phyloP scores from a whole-genome alignment of 768 basidiomycete species.

The Heimioporus sp. region DNA sequence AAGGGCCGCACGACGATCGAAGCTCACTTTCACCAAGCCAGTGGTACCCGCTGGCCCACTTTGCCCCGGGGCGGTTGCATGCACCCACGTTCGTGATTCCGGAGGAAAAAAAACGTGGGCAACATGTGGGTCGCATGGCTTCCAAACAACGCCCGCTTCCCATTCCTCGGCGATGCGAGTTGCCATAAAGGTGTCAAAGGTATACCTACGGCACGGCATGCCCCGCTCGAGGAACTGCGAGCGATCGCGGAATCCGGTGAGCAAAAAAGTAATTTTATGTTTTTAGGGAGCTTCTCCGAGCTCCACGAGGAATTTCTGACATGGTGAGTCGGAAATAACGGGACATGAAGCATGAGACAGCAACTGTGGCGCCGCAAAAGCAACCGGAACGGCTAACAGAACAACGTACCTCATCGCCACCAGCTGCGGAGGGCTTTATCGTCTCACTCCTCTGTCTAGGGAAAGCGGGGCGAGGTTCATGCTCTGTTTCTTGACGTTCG shows the following conservation, averaged over 20 bases:
- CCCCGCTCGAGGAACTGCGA: neutral
- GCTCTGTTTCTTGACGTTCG: conserved; percentile 31
- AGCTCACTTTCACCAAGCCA: neutral
- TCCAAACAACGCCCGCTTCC: neutral
- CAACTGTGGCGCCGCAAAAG: neutral
- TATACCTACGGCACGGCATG: neutral
- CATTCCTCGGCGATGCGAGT: neutral
- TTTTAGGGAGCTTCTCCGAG: neutral
- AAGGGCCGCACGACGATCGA: neutral
- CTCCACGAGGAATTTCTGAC: neutral
- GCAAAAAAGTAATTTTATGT: neutral
- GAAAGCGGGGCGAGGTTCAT: neutral
- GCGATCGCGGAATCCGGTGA: neutral
- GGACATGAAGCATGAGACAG: neutral
- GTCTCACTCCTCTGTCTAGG: conserved; percentile 18
- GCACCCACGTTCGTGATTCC: neutral
- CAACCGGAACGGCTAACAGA: too few species aligned
- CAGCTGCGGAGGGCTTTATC: conserved; percentile 3
- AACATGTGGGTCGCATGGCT: neutral
- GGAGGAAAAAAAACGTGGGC: neutral
- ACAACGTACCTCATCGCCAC: conserved; percentile 14
- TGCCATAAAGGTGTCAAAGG: neutral
- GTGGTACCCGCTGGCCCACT: neutral
- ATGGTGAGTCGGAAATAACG: neutral
- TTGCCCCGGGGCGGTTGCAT: neutral